Percentiles rank a stretch among this genome's conserved stretches.
Evolutionary conservation across 108 stramenopile genomes (phyloP).

Genomic region (Epithemia pelagica): DNA sequence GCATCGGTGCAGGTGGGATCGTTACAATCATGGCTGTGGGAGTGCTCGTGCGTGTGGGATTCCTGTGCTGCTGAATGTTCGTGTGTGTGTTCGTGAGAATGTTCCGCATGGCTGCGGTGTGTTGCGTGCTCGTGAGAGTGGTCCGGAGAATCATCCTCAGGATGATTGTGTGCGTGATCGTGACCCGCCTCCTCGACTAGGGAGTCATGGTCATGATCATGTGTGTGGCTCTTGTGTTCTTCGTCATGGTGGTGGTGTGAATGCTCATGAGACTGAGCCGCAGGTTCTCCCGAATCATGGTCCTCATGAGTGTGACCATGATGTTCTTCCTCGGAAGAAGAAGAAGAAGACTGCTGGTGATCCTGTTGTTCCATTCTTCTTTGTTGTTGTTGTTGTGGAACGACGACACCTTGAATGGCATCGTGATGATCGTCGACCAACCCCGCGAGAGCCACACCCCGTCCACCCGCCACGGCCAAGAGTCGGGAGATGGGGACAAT

Average conservation of each 20-base stretch:
- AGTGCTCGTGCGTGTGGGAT: background rate
- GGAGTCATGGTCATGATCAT: too few relatives aligned
- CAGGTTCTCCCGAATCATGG: too few relatives aligned
- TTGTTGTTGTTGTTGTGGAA: background rate
- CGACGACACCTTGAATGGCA: constrained; percentile 12
- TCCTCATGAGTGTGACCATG: too few relatives aligned
- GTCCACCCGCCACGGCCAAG: constrained; percentile 22
- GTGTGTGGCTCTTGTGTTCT: constrained; percentile 16
- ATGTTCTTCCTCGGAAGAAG: too few relatives aligned
- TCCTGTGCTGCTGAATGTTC: background rate
- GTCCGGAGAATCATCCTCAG: constrained; percentile 42
- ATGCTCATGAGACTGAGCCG: too few relatives aligned
- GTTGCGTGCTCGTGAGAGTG: constrained; percentile 43
- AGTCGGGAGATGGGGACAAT: constrained; percentile 54
- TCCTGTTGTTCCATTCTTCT: constrained; percentile 10
- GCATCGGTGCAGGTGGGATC: constrained; percentile 56
- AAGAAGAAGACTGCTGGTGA: too few relatives aligned
- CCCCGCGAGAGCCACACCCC: constrained; percentile 10
- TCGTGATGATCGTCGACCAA: constrained; percentile 24
- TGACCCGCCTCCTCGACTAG: background rate
- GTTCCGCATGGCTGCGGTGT: too few relatives aligned
- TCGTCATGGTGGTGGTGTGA: constrained; percentile 25
- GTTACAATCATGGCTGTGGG: constrained; percentile 17
- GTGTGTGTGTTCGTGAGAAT: too few relatives aligned
- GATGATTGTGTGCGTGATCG: constrained; percentile 48